These are phyloP conservation scores for Zygotorulaspora danielsina DNA, from an alignment of 805 yeast species.

Conservation along the genomic window DNA sequence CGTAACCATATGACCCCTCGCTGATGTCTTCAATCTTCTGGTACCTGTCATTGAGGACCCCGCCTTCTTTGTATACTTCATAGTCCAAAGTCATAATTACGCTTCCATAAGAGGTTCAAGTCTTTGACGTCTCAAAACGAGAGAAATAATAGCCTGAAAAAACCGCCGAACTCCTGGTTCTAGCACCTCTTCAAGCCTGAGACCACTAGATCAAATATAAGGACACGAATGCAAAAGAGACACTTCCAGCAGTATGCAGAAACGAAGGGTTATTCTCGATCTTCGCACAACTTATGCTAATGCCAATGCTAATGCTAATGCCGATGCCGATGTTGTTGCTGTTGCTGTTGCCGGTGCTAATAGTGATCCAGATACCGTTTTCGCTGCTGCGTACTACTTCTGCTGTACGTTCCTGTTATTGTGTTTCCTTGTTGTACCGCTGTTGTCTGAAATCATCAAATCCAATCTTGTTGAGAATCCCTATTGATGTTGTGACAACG, in stretches of 20 bases:
- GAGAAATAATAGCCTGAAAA: no score
- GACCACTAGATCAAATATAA: no score
- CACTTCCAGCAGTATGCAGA: not conserved
- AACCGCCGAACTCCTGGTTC: no score
- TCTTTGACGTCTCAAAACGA: no score
- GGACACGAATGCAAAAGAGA: no score
- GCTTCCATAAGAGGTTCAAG: not conserved
- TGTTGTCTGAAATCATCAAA: not conserved
- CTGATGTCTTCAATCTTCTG: constrained; percentile 68
- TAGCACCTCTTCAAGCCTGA: no score
- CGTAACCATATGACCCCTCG: constrained; percentile 92
- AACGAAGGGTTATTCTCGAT: not conserved
- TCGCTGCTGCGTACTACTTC: no score
- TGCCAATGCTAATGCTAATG: constrained; percentile 2
- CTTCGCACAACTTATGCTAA: not conserved
- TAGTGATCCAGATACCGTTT: no score
- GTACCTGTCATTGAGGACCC: constrained; percentile 59
- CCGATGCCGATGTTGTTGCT: not conserved
- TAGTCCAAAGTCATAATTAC: constrained; percentile 32
- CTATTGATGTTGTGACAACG: not conserved
- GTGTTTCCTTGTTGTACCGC: not conserved
- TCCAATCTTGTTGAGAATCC: not conserved
- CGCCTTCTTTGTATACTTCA: constrained; percentile 43
- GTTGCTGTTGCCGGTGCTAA: not conserved
- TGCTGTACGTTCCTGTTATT: no score